Conservation (phyloP, 371 early-diverging fungal genomes). For the Mortierella polycephala region DNA sequence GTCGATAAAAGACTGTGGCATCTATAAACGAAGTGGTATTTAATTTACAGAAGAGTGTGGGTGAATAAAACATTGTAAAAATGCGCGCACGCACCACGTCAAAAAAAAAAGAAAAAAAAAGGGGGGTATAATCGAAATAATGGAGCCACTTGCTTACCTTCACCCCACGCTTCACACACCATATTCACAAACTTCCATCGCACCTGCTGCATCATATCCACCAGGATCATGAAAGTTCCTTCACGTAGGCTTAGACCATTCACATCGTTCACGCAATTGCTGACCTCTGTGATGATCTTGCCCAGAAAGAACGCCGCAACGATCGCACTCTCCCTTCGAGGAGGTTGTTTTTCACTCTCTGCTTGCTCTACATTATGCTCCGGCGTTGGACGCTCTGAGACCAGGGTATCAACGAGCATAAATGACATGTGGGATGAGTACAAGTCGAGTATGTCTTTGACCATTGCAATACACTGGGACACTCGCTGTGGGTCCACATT, state of each 20-base stretch:
- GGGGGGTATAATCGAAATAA: constrained; percentile 19
- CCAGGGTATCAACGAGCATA: constrained; percentile 61
- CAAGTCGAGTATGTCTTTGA: constrained; percentile 76
- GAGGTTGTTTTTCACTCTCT: constrained; percentile 43
- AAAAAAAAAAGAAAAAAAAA: constrained; percentile 18
- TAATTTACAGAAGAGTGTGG: constrained; percentile 9
- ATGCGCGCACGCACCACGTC: not conserved
- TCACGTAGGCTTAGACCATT: constrained; percentile 65
- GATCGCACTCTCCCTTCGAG: constrained; percentile 65
- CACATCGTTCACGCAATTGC: constrained; percentile 70
- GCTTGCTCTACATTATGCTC: constrained; percentile 29
- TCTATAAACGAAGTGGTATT: constrained; percentile 58
- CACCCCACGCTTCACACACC: constrained; percentile 66
- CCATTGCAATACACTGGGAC: constrained; percentile 81
- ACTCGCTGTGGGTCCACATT: constrained; percentile 70
- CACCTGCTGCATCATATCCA: constrained; percentile 63
- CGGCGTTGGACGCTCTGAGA: constrained; percentile 3
- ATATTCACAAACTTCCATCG: constrained; percentile 67
- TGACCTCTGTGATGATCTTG: constrained; percentile 63
- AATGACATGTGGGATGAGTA: constrained; percentile 69
- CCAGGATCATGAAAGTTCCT: constrained; percentile 65
- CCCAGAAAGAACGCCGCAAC: constrained; percentile 67
- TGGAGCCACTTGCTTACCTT: constrained; percentile 54
- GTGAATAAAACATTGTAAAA: constrained; percentile 16
- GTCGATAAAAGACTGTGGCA: constrained; percentile 78